Evolutionary conservation across 2,329 filamentous ascomycete genomes (phyloP).

Genomic region (Aspergillus terreus): DNA sequence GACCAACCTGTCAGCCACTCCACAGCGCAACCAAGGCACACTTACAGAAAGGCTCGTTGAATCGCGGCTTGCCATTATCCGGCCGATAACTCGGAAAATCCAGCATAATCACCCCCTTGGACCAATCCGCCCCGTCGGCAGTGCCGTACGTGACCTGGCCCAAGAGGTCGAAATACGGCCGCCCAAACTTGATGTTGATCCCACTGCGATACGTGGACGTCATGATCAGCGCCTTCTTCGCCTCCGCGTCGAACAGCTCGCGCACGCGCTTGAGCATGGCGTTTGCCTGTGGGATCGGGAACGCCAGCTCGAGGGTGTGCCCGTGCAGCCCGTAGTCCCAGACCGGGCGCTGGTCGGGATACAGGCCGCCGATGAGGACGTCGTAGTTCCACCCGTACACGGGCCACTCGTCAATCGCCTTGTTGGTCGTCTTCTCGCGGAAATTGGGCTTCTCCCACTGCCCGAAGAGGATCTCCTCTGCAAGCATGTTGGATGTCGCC

Average conservation of each 20-base stretch:
- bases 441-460: conserved; percentile 11
- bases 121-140: conserved; percentile 11
- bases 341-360: conserved; percentile 10
- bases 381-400: conserved; percentile 14
- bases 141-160: conserved; percentile 12
- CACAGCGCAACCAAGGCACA: neutral
- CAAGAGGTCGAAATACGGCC: conserved; percentile 10
- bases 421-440: conserved; percentile 11
- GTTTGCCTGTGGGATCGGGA: conserved; percentile 8
- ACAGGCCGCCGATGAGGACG: conserved; percentile 9
- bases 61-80: conserved; percentile 4
- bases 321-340: conserved; percentile 10
- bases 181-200: conserved; percentile 14
- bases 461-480: conserved; percentile 10
- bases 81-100: conserved; percentile 11
- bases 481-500: conserved; percentile 10
- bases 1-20: neutral
- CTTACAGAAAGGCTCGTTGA: conserved; percentile 11
- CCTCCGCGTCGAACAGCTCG: conserved; percentile 10
- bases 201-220: conserved; percentile 12
- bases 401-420: conserved; percentile 7
- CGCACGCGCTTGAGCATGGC: conserved; percentile 7
- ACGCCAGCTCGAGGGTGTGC: conserved; percentile 9
- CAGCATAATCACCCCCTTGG: conserved; percentile 11
- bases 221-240: conserved; percentile 8